Evolutionary conservation across 176 grass and related monocot genomes (phyloP).

Genomic region (Cenchrus purpureus): DNA sequence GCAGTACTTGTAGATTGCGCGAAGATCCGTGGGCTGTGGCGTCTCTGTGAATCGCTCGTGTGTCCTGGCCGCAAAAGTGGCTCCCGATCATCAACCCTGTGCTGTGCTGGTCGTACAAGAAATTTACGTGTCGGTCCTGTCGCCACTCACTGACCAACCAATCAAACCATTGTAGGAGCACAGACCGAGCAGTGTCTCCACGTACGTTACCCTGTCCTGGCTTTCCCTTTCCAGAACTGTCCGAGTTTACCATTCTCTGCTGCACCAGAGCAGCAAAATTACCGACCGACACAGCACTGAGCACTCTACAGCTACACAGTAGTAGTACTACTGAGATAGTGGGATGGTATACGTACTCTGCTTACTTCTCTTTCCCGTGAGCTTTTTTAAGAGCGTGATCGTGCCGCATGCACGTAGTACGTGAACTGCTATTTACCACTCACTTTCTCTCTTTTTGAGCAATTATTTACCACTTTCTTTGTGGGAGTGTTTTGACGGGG

Average conservation of each 20-base stretch:
- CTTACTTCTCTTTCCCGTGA: neutral
- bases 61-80: slow-evolving; percentile 20
- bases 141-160: neutral
- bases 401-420: neutral
- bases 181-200: neutral
- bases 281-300: neutral
- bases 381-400: neutral
- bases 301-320: no score
- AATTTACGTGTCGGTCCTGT: slow-evolving; percentile 22
- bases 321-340: neutral
- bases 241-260: neutral
- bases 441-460: no score
- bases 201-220: neutral
- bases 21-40: slow-evolving; percentile 3
- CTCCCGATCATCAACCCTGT: neutral
- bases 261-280: neutral
- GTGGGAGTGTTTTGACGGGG: neutral
- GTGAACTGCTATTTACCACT: neutral
- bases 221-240: neutral
- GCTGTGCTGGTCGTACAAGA: neutral
- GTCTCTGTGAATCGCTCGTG: neutral
- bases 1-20: slow-evolving; percentile 24
- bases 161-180: neutral
- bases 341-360: neutral
- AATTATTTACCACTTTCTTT: neutral